Conservation (phyloP, 177 flowering plant genomes). For the Tripterygium wilfordii region DNA sequence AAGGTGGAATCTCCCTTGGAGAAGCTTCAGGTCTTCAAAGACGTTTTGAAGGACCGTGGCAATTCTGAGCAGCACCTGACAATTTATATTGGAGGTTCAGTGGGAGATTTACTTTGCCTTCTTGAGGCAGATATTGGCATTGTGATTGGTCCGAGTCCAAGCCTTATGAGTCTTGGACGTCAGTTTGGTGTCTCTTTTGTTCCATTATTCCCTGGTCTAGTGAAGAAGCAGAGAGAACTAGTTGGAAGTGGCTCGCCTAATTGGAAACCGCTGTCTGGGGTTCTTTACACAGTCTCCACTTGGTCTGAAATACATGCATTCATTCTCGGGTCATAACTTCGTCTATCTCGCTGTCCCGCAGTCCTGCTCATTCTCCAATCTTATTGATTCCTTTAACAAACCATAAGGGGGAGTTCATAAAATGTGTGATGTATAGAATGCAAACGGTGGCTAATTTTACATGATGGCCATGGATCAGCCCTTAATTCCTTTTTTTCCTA, state of each 20-base stretch:
- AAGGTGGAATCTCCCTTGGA: conserved; percentile 77
- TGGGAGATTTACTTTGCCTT: conserved; percentile 90
- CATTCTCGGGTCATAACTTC: conserved; percentile 53
- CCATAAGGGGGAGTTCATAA: too few relatives aligned
- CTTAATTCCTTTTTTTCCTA: conserved; percentile 27
- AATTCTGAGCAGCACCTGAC: conserved; percentile 38
- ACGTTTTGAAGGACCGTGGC: conserved; percentile 26
- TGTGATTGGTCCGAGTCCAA: conserved; percentile 74
- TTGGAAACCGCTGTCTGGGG: conserved; percentile 69
- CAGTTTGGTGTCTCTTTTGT: conserved; percentile 81
- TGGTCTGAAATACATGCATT: conserved; percentile 94
- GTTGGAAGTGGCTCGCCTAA: conserved; percentile 21
- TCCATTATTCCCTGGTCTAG: conserved; percentile 70
- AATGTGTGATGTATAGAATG: conserved; percentile 1
- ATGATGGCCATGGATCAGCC: conserved; percentile 6
- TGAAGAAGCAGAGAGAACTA: conserved; percentile 57
- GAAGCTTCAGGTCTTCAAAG: conserved; percentile 56
- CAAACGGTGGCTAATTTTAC: conserved; percentile 9
- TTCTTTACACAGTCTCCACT: conserved; percentile 70
- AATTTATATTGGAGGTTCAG: conserved; percentile 83
- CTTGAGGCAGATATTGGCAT: conserved; percentile 91
- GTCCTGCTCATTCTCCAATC: too few relatives aligned
- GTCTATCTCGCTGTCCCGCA: too few relatives aligned
- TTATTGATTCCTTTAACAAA: too few relatives aligned
- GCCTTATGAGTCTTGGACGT: conserved; percentile 61